Conservation (phyloP, 176 grass and related monocot species). For the Rhipidocladum racemiflorum region DNA sequence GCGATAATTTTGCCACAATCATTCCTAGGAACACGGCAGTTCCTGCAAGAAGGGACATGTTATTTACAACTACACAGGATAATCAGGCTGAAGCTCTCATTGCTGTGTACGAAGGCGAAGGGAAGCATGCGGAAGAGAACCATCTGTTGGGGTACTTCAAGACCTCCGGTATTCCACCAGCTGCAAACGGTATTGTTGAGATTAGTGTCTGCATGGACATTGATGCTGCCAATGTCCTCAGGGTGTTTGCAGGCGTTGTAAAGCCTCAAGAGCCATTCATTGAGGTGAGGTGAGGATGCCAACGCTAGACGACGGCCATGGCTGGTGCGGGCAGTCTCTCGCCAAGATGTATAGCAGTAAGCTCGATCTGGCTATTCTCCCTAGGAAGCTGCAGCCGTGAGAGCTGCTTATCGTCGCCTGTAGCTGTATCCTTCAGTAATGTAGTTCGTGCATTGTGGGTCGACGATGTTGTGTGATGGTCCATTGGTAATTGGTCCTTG, state of each 20-base stretch:
- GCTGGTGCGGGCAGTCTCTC: constrained; percentile 58
- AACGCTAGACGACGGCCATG: constrained; percentile 58
- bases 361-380: constrained; percentile 42
- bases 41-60: constrained; percentile 59
- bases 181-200: constrained; percentile 39
- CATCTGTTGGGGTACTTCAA: constrained; percentile 68
- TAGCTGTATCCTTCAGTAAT: not conserved
- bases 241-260: constrained; percentile 46
- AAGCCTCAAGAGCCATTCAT: constrained; percentile 46
- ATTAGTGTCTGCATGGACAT: constrained; percentile 75
- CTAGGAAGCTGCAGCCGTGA: constrained; percentile 55
- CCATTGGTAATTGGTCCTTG: not conserved
- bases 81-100: constrained; percentile 55
- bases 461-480: not conserved
- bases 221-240: constrained; percentile 48
- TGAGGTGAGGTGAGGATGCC: constrained; percentile 69
- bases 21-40: constrained; percentile 58
- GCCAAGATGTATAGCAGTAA: constrained; percentile 39
- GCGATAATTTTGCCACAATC: constrained; percentile 12
- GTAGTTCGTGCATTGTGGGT: not conserved
- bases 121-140: constrained; percentile 43
- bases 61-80: constrained; percentile 51
- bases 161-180: constrained; percentile 52
- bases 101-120: constrained; percentile 64
- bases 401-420: not conserved